Conservation (phyloP, 1,284 basidiomycete species). For the Rhodotorula mucilaginosa region DNA sequence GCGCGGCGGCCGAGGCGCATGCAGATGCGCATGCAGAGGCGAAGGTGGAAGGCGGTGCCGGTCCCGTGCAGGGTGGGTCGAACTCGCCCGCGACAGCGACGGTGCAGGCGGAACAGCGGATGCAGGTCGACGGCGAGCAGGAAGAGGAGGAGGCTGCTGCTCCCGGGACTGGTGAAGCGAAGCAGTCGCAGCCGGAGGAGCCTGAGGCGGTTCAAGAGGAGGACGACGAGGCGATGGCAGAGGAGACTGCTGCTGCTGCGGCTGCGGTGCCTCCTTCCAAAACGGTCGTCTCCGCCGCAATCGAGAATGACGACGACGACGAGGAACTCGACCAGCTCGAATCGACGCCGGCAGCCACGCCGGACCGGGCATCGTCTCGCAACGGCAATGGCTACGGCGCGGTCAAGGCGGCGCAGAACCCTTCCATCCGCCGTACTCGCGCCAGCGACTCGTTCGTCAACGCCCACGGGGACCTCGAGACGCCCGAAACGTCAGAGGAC, state of each 20-base stretch:
- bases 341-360: constrained; percentile 1
- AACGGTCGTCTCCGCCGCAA: not conserved
- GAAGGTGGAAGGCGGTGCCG: no score
- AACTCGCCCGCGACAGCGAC: no score
- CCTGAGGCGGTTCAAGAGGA: no score
- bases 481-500: constrained; percentile 3
- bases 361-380: not conserved
- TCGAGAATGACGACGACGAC: not conserved
- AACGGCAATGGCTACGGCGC: not conserved
- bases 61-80: no score
- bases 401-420: not conserved
- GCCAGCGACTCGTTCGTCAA: not conserved
- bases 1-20: constrained; percentile 9
- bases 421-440: not conserved
- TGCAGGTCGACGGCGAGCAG: constrained; percentile 7
- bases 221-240: no score
- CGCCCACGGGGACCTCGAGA: not conserved
- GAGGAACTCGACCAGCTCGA: constrained; percentile 9
- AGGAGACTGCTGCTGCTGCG: no score
- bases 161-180: not conserved
- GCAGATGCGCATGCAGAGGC: not conserved
- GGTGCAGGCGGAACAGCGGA: not conserved
- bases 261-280: no score
- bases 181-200: not conserved
- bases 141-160: not conserved